Percentiles rank a stretch among this genome's conserved stretches.
These are phyloP conservation scores for Solanum acaule DNA, from an alignment of 257 asterid genomes.

Conservation along the genomic window DNA sequence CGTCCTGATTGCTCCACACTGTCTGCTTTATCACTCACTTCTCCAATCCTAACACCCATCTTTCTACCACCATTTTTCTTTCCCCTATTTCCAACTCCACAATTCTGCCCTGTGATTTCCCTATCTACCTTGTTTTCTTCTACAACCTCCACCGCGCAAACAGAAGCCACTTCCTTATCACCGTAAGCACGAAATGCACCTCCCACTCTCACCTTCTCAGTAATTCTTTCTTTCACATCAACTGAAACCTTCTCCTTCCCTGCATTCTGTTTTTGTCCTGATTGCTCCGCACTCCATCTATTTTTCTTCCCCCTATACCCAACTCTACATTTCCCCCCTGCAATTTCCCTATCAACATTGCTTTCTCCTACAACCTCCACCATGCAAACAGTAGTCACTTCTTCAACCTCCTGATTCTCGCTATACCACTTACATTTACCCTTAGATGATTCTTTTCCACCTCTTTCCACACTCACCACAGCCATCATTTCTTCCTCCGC, in stretches of 20 bases:
- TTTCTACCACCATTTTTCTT: not conserved
- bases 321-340: slow-evolving; percentile 3
- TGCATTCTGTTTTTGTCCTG: not conserved
- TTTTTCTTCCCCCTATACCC: not conserved
- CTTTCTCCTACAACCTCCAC: not conserved
- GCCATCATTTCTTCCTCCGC: not conserved
- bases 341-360: slow-evolving; percentile 2
- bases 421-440: slow-evolving; percentile 2
- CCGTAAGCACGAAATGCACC: not conserved
- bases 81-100: slow-evolving; percentile 9
- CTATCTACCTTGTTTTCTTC: not conserved
- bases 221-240: slow-evolving; percentile 1
- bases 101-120: slow-evolving; percentile 3
- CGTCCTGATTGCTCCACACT: not conserved
- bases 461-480: not conserved
- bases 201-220: slow-evolving; percentile 1
- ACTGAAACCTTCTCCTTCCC: not conserved
- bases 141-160: not conserved
- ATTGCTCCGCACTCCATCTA: not conserved
- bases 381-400: slow-evolving; percentile 4
- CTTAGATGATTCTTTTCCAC: not conserved
- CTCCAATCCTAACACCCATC: slow-evolving; percentile 1
- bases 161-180: slow-evolving; percentile 4
- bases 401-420: not conserved
- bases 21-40: not conserved